These are phyloP conservation scores for Alternaria ventricosa DNA, from an alignment of 2,329 filamentous ascomycete species.

Conservation along the genomic window DNA sequence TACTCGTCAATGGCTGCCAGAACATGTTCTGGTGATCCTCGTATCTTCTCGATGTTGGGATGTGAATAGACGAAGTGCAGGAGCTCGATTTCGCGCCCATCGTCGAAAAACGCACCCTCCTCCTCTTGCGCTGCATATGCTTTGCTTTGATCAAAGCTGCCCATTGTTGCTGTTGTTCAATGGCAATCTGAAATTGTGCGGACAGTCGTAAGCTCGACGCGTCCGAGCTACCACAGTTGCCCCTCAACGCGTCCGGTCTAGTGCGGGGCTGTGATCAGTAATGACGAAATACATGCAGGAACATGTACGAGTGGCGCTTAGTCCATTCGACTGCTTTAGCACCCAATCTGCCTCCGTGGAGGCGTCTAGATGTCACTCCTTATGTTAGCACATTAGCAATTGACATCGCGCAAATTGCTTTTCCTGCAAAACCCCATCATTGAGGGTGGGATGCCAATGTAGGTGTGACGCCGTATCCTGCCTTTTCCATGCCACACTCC, in stretches of 20 bases:
- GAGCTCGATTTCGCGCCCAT: slow-evolving; percentile 76
- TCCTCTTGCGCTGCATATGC: slow-evolving; percentile 57
- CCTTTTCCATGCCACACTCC: slow-evolving; percentile 21
- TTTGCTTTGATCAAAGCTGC: slow-evolving; percentile 50
- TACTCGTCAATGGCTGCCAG: slow-evolving; percentile 75
- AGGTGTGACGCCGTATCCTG: slow-evolving; percentile 16
- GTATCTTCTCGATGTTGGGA: slow-evolving; percentile 66
- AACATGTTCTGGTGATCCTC: slow-evolving; percentile 68
- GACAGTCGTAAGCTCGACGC: slow-evolving; percentile 25
- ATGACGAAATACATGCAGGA: slow-evolving; percentile 32
- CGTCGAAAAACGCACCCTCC: slow-evolving; percentile 60
- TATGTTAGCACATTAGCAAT: slow-evolving; percentile 25
- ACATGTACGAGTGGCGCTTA: slow-evolving; percentile 12
- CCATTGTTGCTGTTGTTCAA: slow-evolving; percentile 32
- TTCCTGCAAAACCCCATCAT: slow-evolving; percentile 2
- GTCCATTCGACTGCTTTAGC: slow-evolving; percentile 6
- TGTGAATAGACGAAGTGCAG: slow-evolving; percentile 72
- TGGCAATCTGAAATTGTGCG: slow-evolving; percentile 15
- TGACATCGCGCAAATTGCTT: neutral
- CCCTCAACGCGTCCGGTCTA: slow-evolving; percentile 36
- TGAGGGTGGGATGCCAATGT: slow-evolving; percentile 27
- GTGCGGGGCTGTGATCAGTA: slow-evolving; percentile 30
- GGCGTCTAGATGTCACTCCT: slow-evolving; percentile 29
- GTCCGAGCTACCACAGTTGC: slow-evolving; percentile 18
- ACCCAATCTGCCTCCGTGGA: slow-evolving; percentile 1